These are phyloP conservation scores for Gracilaria caudata DNA, from an alignment of 23 red algal species.

Conservation along the genomic window DNA sequence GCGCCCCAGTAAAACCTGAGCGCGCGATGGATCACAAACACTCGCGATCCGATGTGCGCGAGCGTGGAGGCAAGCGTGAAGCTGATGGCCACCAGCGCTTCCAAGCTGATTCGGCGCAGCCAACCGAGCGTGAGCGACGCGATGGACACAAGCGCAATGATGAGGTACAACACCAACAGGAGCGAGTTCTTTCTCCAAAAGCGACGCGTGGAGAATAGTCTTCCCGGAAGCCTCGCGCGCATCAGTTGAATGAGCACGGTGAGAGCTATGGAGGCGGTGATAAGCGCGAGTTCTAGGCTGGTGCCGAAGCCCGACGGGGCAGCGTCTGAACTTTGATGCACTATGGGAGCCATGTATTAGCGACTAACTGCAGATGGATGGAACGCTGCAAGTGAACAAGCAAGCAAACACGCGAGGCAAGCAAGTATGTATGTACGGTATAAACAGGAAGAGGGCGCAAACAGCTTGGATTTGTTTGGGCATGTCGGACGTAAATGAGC, in stretches of 20 bases:
- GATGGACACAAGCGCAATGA: not conserved
- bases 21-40: not conserved
- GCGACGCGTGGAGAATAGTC: not conserved
- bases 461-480: too few relatives aligned
- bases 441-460: too few relatives aligned
- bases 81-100: not conserved
- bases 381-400: too few relatives aligned
- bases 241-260: not conserved
- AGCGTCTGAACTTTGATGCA: not conserved
- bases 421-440: too few relatives aligned
- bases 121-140: not conserved
- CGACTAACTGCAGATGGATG: too few relatives aligned
- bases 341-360: not conserved
- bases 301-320: not conserved
- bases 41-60: not conserved
- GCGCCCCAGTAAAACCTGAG: not conserved
- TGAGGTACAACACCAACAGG: not conserved
- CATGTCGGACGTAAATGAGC: too few relatives aligned
- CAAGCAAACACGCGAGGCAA: too few relatives aligned
- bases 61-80: not conserved
- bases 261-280: not conserved
- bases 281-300: not conserved
- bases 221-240: not conserved
- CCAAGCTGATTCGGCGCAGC: not conserved
- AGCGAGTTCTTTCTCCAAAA: not conserved